phyloP scores from a whole-genome alignment of 2,329 filamentous ascomycete genomes.

The Sporothrix inflata region DNA sequence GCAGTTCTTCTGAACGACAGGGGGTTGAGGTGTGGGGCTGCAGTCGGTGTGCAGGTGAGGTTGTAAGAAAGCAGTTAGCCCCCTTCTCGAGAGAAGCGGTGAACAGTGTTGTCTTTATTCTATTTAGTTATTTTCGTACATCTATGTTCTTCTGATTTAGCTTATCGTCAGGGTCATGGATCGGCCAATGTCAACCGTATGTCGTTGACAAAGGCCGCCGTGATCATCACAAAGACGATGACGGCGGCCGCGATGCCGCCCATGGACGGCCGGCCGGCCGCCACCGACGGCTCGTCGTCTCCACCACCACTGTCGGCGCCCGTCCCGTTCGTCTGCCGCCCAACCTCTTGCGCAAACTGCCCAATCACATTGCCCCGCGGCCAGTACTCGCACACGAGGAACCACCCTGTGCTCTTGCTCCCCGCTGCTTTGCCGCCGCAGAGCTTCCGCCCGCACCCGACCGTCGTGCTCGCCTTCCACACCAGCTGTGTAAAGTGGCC shows the following conservation, averaged over 20 bases:
- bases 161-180: neutral
- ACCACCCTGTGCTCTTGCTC: slow-evolving; percentile 55
- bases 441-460: slow-evolving; percentile 57
- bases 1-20: neutral
- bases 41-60: neutral
- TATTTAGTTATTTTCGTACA: neutral
- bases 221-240: slow-evolving; percentile 25
- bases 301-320: neutral
- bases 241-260: slow-evolving; percentile 27
- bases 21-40: neutral
- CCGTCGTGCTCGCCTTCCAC: slow-evolving; percentile 64
- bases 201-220: slow-evolving; percentile 26
- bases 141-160: neutral
- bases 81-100: neutral
- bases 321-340: slow-evolving; percentile 35
- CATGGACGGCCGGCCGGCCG: neutral
- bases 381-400: slow-evolving; percentile 71
- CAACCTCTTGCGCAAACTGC: slow-evolving; percentile 53
- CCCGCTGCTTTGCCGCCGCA: slow-evolving; percentile 41
- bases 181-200: slow-evolving; percentile 10
- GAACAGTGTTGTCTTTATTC: neutral
- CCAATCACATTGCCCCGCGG: slow-evolving; percentile 66
- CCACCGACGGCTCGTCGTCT: neutral
- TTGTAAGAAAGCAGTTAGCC: neutral
- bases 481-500: slow-evolving; percentile 76